Base-by-base conservation (phyloP, 2,329 filamentous ascomycete genomes). In the Escovopsis sp. region DNA sequence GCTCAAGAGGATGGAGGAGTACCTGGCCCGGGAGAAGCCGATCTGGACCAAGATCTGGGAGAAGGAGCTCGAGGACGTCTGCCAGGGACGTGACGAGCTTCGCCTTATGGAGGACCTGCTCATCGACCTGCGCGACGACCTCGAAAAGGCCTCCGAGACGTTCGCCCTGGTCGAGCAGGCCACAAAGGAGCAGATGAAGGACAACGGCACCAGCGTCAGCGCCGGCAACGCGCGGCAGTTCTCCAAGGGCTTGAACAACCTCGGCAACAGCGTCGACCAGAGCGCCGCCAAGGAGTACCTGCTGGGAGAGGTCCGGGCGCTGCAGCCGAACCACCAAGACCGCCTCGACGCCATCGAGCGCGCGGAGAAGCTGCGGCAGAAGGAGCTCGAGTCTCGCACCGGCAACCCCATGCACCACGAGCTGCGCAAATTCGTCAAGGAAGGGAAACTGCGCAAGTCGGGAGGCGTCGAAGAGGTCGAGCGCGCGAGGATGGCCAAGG, bases 21-120 rank as follows among this genome's bases (percentile, higher is more conserved):
- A 84, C 67, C 75, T 98, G 65, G 81, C 80, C 53, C 76, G 77
- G 38, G 91, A 98, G 72, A 94, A 94, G 62, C 91, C 91, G 0
- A 71, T 95, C 45, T 98, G 91, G 89, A 95, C 87, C 43, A 95
- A 95, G 75, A 94, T 96, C 49, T 98, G 91, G 91, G 89, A 96
- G 73, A 88, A 93, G 64, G 88, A 96, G 61, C 70, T 98, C 38
- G 86, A 96, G 61, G 81, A 89, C 41, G 89, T 98, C 3, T 96
- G 91, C 64, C 87, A 94, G 59, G 91, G 95, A 56, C 80, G 88
- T 51, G 89, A 96, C 57, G 80, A 95, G 61, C 75, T 98, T 52
- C 91, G 87, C 40, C 83, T 96, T 70, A 89, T 94, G 69, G 91
- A 98, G 66, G 91, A 96, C 53, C 75, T 98, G 48, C 82, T 89